phyloP scores from a whole-genome alignment of 2,329 filamentous ascomycete genomes.

The Aspergillus vadensis region DNA sequence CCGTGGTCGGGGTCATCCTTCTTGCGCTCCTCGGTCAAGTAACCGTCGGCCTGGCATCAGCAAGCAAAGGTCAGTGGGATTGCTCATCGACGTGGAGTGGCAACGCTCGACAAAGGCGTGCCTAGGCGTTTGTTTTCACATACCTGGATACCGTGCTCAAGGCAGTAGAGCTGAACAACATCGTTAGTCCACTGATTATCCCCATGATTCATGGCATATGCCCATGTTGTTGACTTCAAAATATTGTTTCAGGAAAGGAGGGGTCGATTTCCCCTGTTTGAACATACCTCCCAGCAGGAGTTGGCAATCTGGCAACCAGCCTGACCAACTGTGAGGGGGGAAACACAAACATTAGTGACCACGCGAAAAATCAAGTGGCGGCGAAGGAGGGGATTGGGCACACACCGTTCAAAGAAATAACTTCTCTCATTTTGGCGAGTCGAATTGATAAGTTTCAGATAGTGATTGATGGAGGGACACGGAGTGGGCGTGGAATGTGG shows the following conservation, averaged over 20 bases:
- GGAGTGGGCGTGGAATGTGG: constrained; percentile 23
- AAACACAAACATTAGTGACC: constrained; percentile 24
- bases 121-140: constrained; percentile 34
- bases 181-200: constrained; percentile 33
- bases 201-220: constrained; percentile 12
- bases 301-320: constrained; percentile 99
- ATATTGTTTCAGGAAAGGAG: constrained; percentile 8
- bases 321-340: constrained; percentile 77
- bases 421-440: constrained; percentile 86
- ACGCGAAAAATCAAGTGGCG: constrained; percentile 26
- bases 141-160: constrained; percentile 99
- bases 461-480: constrained; percentile 20
- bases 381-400: constrained; percentile 16
- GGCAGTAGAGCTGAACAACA: constrained; percentile 85
- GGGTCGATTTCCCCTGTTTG: constrained; percentile 5
- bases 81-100: neutral
- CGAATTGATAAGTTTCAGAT: constrained; percentile 19
- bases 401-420: constrained; percentile 98
- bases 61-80: constrained; percentile 23
- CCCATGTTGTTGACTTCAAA: neutral
- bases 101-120: neutral
- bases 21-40: constrained; percentile 97
- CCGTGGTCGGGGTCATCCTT: constrained; percentile 88
- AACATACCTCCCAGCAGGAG: constrained; percentile 99
- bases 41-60: constrained; percentile 81